A percentile compares a stretch with the other conserved stretches of the same genome.
These are phyloP conservation scores for Porcisia deanei DNA, from an alignment of 208 protist genomes.

Conservation along the genomic window DNA sequence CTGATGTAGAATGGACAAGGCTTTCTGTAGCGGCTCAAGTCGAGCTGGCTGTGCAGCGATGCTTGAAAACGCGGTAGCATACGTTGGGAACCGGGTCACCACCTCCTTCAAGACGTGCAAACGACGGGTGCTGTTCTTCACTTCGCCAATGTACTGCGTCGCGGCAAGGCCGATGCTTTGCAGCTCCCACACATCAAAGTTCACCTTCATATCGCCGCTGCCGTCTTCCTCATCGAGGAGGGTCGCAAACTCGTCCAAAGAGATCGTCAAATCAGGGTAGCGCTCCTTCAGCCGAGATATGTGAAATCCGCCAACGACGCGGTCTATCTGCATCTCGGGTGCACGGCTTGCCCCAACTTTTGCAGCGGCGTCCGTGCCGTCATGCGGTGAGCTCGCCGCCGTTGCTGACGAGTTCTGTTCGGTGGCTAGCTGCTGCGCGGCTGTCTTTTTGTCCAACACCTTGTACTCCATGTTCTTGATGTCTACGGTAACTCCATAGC, in stretches of 20 bases:
- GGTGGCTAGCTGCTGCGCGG: conserved; percentile 14
- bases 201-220: conserved; percentile 47
- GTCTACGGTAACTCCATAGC: conserved; percentile 95
- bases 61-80: conserved; percentile 54
- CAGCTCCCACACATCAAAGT: conserved; percentile 74
- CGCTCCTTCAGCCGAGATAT: conserved; percentile 32
- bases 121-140: conserved; percentile 41
- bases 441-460: conserved; percentile 86
- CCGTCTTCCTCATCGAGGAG: conserved; percentile 35
- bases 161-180: conserved; percentile 62
- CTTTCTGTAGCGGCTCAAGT: conserved; percentile 19
- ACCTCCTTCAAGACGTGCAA: conserved; percentile 75
- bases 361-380: not conserved
- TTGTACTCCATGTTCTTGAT: conserved; percentile 98
- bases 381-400: not conserved
- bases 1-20: conserved; percentile 15
- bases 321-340: not conserved
- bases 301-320: conserved; percentile 50
- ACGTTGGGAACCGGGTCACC: conserved; percentile 85
- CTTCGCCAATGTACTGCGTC: conserved; percentile 48
- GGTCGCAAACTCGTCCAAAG: conserved; percentile 46
- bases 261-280: conserved; percentile 29
- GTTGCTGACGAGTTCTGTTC: conserved; percentile 1
- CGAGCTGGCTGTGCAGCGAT: conserved; percentile 18
- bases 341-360: not conserved